Percentiles rank a stretch among this genome's conserved stretches.
Conservation (phyloP, 2,329 filamentous ascomycete species). For the Fusarium aywerte region DNA sequence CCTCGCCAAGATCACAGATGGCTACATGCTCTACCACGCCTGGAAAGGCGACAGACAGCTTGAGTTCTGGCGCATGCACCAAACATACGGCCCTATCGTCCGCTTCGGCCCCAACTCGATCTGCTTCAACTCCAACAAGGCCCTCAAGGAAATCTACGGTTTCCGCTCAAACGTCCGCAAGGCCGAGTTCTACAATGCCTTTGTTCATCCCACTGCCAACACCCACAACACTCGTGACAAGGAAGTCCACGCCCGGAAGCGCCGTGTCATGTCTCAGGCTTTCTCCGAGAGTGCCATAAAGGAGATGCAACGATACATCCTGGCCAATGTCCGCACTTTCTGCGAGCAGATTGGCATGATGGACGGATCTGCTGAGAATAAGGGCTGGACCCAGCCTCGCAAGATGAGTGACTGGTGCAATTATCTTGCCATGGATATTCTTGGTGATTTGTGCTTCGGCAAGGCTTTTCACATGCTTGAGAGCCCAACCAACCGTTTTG, state of each 20-base stretch:
- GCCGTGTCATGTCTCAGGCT: conserved; percentile 76
- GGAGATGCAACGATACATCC: conserved; percentile 74
- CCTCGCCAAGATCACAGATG: conserved; percentile 71
- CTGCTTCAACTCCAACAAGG: conserved; percentile 78
- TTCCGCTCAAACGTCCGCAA: conserved; percentile 73
- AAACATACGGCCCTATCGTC: conserved; percentile 78
- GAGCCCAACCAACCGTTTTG: conserved; percentile 69
- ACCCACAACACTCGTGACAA: conserved; percentile 79
- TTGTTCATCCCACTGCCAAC: conserved; percentile 76
- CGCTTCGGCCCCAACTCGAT: conserved; percentile 82
- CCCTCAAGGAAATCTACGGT: conserved; percentile 74
- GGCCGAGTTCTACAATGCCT: conserved; percentile 78
- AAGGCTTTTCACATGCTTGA: conserved; percentile 73
- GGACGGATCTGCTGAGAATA: conserved; percentile 58
- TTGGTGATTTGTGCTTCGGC: conserved; percentile 69
- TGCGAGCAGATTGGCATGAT: conserved; percentile 65
- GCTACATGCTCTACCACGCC: conserved; percentile 76
- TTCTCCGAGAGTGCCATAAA: conserved; percentile 75
- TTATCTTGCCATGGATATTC: conserved; percentile 71
- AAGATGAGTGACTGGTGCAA: conserved; percentile 73
- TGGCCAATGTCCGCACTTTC: conserved; percentile 73
- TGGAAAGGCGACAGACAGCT: conserved; percentile 80
- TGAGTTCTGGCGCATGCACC: conserved; percentile 76
- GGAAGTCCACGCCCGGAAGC: conserved; percentile 74
- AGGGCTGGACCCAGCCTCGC: conserved; percentile 67